Percentiles rank a stretch among this genome's conserved stretches.
These are phyloP conservation scores for Lactifluus piperatus DNA, from an alignment of 768 basidiomycete species.

Conservation along the genomic window DNA sequence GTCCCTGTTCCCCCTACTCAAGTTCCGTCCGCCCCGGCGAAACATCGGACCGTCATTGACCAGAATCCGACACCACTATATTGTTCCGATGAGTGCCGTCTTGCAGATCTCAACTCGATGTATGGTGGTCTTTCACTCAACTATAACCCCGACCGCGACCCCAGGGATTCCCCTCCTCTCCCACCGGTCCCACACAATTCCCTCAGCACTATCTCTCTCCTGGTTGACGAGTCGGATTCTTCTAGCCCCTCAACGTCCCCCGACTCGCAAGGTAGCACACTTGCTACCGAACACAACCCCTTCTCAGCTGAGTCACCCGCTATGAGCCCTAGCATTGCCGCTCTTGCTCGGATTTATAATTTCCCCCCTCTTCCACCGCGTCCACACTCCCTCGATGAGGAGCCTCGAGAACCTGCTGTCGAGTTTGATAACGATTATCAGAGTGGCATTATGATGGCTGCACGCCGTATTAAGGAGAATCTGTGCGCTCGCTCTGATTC, in stretches of 20 bases:
- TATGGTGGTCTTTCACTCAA: slow-evolving; percentile 35
- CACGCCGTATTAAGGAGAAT: slow-evolving; percentile 42
- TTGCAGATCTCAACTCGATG: slow-evolving; percentile 41
- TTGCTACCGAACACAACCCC: slow-evolving; percentile 12
- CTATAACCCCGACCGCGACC: slow-evolving; percentile 39
- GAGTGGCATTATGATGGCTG: slow-evolving; percentile 64
- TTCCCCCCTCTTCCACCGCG: slow-evolving; percentile 49
- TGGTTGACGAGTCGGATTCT: slow-evolving; percentile 25
- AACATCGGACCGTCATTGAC: slow-evolving; percentile 65
- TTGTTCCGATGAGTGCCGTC: slow-evolving; percentile 71
- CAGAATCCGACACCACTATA: slow-evolving; percentile 75
- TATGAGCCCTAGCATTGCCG: slow-evolving; percentile 26
- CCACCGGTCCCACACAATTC: slow-evolving; percentile 37
- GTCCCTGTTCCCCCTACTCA: slow-evolving; percentile 21
- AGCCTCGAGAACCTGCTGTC: slow-evolving; percentile 18
- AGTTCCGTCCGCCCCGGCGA: slow-evolving; percentile 30
- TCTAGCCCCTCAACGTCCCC: slow-evolving; percentile 23
- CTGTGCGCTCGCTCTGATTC: slow-evolving; percentile 34
- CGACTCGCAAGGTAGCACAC: slow-evolving; percentile 13
- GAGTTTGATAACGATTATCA: slow-evolving; percentile 34
- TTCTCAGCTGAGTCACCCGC: slow-evolving; percentile 17
- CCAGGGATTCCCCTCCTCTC: slow-evolving; percentile 29
- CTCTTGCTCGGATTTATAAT: slow-evolving; percentile 34
- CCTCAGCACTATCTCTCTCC: slow-evolving; percentile 23
- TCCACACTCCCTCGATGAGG: slow-evolving; percentile 33